Conservation (phyloP, 164 flowering plant species). For the Liriodendron chinense region DNA sequence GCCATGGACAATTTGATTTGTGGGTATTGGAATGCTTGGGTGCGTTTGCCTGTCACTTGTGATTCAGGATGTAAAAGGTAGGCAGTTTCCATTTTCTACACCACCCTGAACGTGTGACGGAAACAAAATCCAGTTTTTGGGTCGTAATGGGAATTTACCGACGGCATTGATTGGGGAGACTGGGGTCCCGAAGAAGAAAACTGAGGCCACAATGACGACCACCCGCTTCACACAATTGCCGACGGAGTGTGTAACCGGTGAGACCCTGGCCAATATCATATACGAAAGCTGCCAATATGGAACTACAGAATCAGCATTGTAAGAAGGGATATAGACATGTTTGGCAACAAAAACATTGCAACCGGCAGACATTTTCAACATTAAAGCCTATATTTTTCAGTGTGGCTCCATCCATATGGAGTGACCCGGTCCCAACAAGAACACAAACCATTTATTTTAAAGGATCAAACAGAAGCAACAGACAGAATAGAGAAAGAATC, state of each 20-base stretch:
- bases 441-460: no score
- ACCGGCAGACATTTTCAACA: no score
- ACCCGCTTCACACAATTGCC: slow-evolving; percentile 97
- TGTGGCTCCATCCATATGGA: no score
- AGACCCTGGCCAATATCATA: slow-evolving; percentile 87
- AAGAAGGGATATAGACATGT: background rate
- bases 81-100: no score
- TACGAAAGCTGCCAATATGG: slow-evolving; percentile 73
- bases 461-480: slow-evolving; percentile 4
- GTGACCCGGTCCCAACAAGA: no score
- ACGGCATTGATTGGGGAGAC: slow-evolving; percentile 72
- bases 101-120: background rate
- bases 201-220: slow-evolving; percentile 88
- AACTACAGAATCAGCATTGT: background rate
- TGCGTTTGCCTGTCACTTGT: no score
- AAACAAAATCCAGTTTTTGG: background rate
- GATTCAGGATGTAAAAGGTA: no score
- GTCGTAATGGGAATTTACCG: slow-evolving; percentile 41
- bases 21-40: no score
- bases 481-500: slow-evolving; percentile 2
- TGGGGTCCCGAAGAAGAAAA: slow-evolving; percentile 83
- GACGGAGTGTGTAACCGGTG: slow-evolving; percentile 95
- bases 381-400: no score
- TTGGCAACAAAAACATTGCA: no score
- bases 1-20: no score